A percentile compares a stretch with the other conserved stretches of the same genome.
Evolutionary conservation across 2,329 filamentous ascomycete species (phyloP).

Genomic region (Xylariaceae sp.): DNA sequence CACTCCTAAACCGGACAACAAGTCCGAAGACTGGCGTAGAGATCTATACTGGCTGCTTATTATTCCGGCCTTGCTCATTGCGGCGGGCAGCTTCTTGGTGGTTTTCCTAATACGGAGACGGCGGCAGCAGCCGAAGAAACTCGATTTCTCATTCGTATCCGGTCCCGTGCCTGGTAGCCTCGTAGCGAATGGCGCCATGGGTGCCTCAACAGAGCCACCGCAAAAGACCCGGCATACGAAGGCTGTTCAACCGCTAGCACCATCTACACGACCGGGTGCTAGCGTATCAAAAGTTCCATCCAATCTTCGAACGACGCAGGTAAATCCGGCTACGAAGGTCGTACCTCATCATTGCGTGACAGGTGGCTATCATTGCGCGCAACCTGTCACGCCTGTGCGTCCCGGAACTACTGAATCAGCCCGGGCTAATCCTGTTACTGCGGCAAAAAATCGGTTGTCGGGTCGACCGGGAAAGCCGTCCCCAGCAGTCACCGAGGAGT

Average conservation of each 20-base stretch:
- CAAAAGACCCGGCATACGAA: constrained; percentile 18
- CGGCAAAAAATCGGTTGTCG: constrained; percentile 17
- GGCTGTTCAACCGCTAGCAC: constrained; percentile 16
- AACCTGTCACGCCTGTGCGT: constrained; percentile 18
- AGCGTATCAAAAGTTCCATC: constrained; percentile 9
- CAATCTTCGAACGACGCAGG: constrained; percentile 14
- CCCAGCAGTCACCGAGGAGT: constrained; percentile 19
- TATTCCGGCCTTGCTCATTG: constrained; percentile 22
- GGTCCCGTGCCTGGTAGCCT: constrained; percentile 29
- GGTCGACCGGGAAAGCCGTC: constrained; percentile 11
- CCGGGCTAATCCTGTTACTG: constrained; percentile 12
- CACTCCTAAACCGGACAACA: constrained; percentile 11
- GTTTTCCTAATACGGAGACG: constrained; percentile 26
- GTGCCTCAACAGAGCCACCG: constrained; percentile 11
- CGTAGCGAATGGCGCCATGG: constrained; percentile 21
- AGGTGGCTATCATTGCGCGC: too few relatives aligned
- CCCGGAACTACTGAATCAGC: constrained; percentile 13
- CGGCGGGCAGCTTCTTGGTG: constrained; percentile 19
- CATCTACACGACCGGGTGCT: constrained; percentile 1
- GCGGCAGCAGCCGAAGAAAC: constrained; percentile 18
- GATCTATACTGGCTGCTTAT: constrained; percentile 29
- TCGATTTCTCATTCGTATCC: constrained; percentile 25
- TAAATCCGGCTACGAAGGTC: constrained; percentile 12
- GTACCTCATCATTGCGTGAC: constrained; percentile 14
- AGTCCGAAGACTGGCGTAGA: constrained; percentile 15